Evolutionary conservation across 441 rosid species (phyloP), one percentile per base, ranked within the genome.

Genomic region (Daphne laureola): DNA sequence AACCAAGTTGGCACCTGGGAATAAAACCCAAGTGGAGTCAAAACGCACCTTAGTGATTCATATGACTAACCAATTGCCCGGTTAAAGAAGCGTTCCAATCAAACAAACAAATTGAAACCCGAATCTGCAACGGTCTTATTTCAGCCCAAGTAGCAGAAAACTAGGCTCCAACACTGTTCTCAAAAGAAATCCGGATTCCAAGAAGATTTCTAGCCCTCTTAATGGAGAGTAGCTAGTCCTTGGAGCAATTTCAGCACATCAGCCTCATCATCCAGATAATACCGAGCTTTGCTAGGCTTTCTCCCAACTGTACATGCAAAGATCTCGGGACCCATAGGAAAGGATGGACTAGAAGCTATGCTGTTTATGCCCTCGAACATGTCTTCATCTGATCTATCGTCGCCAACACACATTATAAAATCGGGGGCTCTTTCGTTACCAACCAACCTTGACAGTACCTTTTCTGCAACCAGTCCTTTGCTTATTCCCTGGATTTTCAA

Each of bases 271-370:
- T 77, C 80, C 0, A 80, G 72, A 55, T 68, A 80, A 64, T 77
- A 80, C 67, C 73, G 75, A 36, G 86, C 82, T 67, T 75, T 80
- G 67, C 86, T 77, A 9, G 82, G 86, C 70, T 80, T 80, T 48
- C 70, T 67, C 42, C 86, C 86, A 14, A 75, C 80, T 0, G 83
- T 80, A 56, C 83, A 74, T 41, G 80, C 85, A 2, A 79, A 76
- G 47, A 76, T 64, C 65, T 78, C 83, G 16, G 77, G 67, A 53
- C 67, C 49, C 23, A 36, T 42, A 13, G 73, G 74, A 25, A 66
- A 59, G 35, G 82, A 53, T 25, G 70, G 77, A 57, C 57, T 38
- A 12, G 72, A 71, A 42, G 71, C 66, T 0, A 69, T 71, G 47
- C 71, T 69, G 43, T 69, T 64, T 0, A 68, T 71, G 47, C 71